Evolutionary conservation across 2,329 filamentous ascomycete species (phyloP).

Genomic region (Stachybotrys chlorohalonatus): DNA sequence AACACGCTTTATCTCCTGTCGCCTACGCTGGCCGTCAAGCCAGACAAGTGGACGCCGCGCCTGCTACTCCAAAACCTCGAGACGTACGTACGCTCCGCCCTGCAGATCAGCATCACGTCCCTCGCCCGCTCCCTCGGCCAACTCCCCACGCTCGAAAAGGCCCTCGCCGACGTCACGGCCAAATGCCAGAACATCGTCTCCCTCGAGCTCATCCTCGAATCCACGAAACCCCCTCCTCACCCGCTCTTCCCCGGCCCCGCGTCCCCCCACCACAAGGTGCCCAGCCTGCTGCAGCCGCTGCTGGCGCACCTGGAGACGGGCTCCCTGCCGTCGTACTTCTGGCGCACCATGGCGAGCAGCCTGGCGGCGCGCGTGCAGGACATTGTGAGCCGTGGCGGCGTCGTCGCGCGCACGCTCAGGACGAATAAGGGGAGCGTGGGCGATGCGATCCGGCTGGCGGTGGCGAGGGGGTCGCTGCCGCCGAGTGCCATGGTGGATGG

Average conservation of each 20-base stretch:
- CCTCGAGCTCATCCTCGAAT: slow-evolving; percentile 66
- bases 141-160: slow-evolving; percentile 72
- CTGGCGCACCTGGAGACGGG: slow-evolving; percentile 76
- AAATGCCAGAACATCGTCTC: slow-evolving; percentile 90
- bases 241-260: slow-evolving; percentile 42
- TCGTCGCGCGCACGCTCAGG: slow-evolving; percentile 70
- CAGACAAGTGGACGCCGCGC: slow-evolving; percentile 53
- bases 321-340: slow-evolving; percentile 84
- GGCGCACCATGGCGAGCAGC: slow-evolving; percentile 76
- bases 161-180: slow-evolving; percentile 70
- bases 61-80: slow-evolving; percentile 71
- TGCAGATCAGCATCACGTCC: slow-evolving; percentile 69
- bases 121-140: slow-evolving; percentile 69
- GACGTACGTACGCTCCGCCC: slow-evolving; percentile 68
- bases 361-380: slow-evolving; percentile 74
- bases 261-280: slow-evolving; percentile 21
- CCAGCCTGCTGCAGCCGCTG: slow-evolving; percentile 60
- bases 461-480: slow-evolving; percentile 64
- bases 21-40: slow-evolving; percentile 45
- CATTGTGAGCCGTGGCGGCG: slow-evolving; percentile 72
- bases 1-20: slow-evolving; percentile 75
- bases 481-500: slow-evolving; percentile 43
- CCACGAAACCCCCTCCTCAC: slow-evolving; percentile 58
- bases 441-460: slow-evolving; percentile 74
- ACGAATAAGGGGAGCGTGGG: slow-evolving; percentile 66